Evolutionary conservation across 2,329 filamentous ascomycete genomes (phyloP), one percentile per base, ranked within the genome.

Genomic region (Penicillium griseofulvum): DNA sequence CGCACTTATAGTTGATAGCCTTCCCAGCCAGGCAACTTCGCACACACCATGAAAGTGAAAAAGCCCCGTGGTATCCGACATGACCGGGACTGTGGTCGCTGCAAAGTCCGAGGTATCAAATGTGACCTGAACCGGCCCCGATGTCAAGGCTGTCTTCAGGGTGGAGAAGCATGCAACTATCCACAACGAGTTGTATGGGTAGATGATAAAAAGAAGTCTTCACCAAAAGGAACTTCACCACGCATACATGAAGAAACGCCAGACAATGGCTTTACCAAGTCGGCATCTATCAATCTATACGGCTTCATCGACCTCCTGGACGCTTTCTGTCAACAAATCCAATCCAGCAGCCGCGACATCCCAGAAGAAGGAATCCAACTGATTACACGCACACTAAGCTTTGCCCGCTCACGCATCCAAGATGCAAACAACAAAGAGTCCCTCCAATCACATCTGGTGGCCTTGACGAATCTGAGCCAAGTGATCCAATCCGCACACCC

Each of bases 401-500:
- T 68, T 28, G 65, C 66, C 6, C 62, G 59, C 14, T 60, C 59
- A 2, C 62, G 62, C 8, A 61, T 68, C 14, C 55, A 63, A 44
- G 63, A 61, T n/a, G 52, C 51, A 22, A 56, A 57, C 34, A 52
- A 58, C 7, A 56, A 61, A 19, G 50, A 63, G 24, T 60, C 64
- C 4, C 65, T 69, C 7, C 63, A 65, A 17, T 64, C 59, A 6
- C 65, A 68, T 56, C 66, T 77, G 0, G 66, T 69, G 0, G 74
- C 73, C 0, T 60, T 78, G 4, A 66, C 68, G 37, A 70, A 71
- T 16, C 67, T 78, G 11, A 76, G 71, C 54, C 67, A 71, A 38
- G 71, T 74, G 6, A 65, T 78, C 3, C 69, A 70, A 31, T 73
- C 68, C 0, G 74, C 73, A 1, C 71, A 78, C 33, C 76, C 76